Conservation (phyloP, 1,139 yeast species). For the Pichia sp. region DNA sequence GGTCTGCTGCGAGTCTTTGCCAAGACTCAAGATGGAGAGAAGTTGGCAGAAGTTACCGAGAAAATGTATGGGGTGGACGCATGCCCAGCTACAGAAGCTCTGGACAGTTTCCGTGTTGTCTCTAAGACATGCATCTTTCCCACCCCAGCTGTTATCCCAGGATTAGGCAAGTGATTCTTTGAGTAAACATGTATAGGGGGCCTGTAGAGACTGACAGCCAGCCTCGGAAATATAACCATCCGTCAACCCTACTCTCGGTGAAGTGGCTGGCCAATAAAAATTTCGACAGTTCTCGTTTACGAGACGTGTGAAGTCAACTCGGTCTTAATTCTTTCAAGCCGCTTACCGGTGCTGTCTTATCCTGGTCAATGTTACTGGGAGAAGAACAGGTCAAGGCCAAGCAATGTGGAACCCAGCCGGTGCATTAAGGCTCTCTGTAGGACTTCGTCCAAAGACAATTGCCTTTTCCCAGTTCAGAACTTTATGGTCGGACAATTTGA, state of each 20-base stretch:
- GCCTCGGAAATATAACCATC: background rate
- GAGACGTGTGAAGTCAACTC: background rate
- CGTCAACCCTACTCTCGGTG: background rate
- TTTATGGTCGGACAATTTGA: background rate
- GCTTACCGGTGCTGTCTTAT: background rate
- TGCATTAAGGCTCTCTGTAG: constrained; percentile 1
- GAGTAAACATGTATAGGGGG: background rate
- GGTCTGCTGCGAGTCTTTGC: constrained; percentile 44
- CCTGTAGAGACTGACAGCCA: background rate
- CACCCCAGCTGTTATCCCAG: constrained; percentile 7
- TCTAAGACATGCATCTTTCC: constrained; percentile 6
- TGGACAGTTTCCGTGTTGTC: constrained; percentile 4
- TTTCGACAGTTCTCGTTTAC: background rate
- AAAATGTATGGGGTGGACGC: constrained; percentile 21
- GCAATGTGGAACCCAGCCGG: constrained; percentile 7
- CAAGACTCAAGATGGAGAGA: constrained; percentile 22
- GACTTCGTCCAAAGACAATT: background rate
- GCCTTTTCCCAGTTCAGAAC: constrained; percentile 1
- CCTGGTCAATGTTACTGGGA: background rate
- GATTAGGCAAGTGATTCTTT: background rate
- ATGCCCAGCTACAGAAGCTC: background rate
- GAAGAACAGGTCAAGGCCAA: background rate
- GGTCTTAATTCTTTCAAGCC: background rate
- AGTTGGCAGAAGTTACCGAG: constrained; percentile 22
- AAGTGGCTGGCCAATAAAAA: background rate